A percentile compares a stretch with the other conserved stretches of the same genome.
phyloP scores from a whole-genome alignment of 192 early-diverging fungal genomes.

The Coemansia asiatica region DNA sequence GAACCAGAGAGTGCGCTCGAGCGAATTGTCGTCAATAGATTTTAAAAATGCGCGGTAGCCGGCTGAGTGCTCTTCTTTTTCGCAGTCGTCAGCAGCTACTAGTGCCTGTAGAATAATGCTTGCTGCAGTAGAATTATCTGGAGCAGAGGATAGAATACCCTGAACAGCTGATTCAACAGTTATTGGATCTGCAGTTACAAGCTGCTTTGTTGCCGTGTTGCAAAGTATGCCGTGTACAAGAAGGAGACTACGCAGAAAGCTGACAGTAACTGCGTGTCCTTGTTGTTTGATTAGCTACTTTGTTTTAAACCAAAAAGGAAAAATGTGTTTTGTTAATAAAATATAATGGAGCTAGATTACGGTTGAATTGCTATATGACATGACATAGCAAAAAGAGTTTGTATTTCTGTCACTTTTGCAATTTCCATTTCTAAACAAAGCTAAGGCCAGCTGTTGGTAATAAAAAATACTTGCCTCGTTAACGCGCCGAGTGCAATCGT shows the following conservation, averaged over 20 bases:
- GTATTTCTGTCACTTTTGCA: background rate
- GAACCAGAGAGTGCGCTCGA: slow-evolving; percentile 21
- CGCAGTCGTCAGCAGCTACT: background rate
- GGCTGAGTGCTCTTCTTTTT: background rate
- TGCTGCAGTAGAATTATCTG: slow-evolving; percentile 13
- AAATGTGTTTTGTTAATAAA: too few relatives aligned
- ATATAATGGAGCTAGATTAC: too few relatives aligned
- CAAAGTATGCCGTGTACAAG: slow-evolving; percentile 44
- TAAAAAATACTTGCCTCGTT: slow-evolving; percentile 32
- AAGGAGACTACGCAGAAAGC: slow-evolving; percentile 44
- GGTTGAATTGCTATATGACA: too few relatives aligned
- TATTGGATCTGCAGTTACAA: slow-evolving; percentile 28
- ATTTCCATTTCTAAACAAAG: too few relatives aligned
- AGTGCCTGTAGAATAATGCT: slow-evolving; percentile 35
- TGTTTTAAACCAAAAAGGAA: background rate
- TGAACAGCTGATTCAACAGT: slow-evolving; percentile 35
- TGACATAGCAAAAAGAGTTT: too few relatives aligned
- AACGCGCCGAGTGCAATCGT: slow-evolving; percentile 28
- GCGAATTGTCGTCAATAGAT: slow-evolving; percentile 4
- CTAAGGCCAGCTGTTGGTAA: too few relatives aligned
- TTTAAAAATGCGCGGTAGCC: background rate
- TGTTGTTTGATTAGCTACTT: slow-evolving; percentile 38
- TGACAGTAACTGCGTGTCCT: slow-evolving; percentile 27
- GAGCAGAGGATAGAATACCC: slow-evolving; percentile 29
- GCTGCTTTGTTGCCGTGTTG: slow-evolving; percentile 22